Evolutionary conservation across 2,329 filamentous ascomycete genomes (phyloP).

Genomic region (Penicillium italicum): DNA sequence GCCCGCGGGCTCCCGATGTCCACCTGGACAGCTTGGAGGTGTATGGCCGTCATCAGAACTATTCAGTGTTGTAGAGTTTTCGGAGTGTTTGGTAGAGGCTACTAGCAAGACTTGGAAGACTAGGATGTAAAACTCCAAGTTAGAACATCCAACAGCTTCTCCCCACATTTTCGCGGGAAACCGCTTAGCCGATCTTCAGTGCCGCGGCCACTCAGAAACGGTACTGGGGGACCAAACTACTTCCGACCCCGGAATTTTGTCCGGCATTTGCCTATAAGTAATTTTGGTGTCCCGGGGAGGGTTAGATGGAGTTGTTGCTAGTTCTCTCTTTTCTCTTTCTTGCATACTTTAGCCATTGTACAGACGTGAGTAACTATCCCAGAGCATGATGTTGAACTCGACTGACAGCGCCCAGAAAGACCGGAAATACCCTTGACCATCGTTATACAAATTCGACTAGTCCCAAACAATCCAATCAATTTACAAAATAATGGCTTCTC

Average conservation of each 20-base stretch:
- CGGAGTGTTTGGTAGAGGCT: neutral
- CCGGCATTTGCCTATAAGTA: conserved; percentile 43
- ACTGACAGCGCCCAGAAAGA: neutral
- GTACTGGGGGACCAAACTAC: conserved; percentile 18
- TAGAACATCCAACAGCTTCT: neutral
- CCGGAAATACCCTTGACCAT: neutral
- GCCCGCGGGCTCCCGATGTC: neutral
- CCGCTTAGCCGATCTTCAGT: conserved; percentile 38
- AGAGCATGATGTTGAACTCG: neutral
- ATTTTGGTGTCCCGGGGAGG: conserved; percentile 8
- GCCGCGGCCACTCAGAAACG: conserved; percentile 25
- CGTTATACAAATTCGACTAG: conserved; percentile 7
- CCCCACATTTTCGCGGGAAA: conserved; percentile 32
- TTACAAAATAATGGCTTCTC: conserved; percentile 42
- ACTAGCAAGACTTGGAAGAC: neutral
- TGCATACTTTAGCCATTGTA: neutral
- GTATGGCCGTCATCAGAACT: no score
- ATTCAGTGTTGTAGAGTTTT: neutral
- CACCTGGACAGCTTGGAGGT: neutral
- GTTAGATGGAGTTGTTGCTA: conserved; percentile 4
- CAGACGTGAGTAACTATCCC: neutral
- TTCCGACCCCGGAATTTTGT: conserved; percentile 32
- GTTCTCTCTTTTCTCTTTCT: neutral
- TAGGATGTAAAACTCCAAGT: neutral
- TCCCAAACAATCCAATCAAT: conserved; percentile 2